Evolutionary conservation across 495 filamentous ascomycete genomes (phyloP).

Genomic region (Baudoinia panamericana): DNA sequence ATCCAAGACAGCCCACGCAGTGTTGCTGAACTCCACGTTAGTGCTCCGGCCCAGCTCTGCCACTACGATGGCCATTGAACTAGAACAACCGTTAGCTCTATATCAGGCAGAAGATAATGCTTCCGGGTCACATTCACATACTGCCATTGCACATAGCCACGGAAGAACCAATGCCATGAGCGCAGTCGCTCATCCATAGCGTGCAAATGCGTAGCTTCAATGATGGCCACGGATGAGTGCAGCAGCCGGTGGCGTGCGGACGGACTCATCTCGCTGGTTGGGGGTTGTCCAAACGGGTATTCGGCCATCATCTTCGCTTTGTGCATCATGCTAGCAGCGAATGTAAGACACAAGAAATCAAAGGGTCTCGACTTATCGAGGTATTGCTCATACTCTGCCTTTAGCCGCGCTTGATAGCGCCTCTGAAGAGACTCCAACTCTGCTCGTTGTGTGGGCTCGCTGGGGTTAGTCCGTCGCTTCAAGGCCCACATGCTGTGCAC

Average conservation of each 20-base stretch:
- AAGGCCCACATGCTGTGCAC: neutral
- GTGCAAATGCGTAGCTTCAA: constrained; percentile 1
- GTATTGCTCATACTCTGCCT: constrained; percentile 2
- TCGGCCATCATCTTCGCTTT: constrained; percentile 11
- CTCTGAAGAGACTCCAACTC: neutral
- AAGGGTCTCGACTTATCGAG: constrained; percentile 7
- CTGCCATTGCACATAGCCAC: constrained; percentile 15
- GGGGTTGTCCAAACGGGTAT: neutral
- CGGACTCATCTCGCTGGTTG: constrained; percentile 4
- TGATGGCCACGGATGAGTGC: constrained; percentile 7
- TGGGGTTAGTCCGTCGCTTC: neutral
- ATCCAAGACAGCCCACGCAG: constrained; percentile 14
- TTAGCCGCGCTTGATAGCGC: neutral
- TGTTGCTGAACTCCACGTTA: constrained; percentile 5
- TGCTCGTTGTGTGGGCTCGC: neutral
- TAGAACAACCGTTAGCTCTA: too few relatives aligned
- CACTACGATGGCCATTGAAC: constrained; percentile 9
- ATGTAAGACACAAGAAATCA: constrained; percentile 2
- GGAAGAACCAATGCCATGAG: constrained; percentile 9
- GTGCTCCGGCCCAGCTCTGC: constrained; percentile 11
- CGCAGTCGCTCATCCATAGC: neutral
- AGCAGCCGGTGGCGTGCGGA: constrained; percentile 2
- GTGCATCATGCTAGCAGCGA: neutral
- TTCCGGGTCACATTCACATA: too few relatives aligned
- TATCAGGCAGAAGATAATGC: too few relatives aligned